These are phyloP conservation scores for Dalbergia oliveri DNA, from an alignment of 306 rosid species.

Conservation along the genomic window DNA sequence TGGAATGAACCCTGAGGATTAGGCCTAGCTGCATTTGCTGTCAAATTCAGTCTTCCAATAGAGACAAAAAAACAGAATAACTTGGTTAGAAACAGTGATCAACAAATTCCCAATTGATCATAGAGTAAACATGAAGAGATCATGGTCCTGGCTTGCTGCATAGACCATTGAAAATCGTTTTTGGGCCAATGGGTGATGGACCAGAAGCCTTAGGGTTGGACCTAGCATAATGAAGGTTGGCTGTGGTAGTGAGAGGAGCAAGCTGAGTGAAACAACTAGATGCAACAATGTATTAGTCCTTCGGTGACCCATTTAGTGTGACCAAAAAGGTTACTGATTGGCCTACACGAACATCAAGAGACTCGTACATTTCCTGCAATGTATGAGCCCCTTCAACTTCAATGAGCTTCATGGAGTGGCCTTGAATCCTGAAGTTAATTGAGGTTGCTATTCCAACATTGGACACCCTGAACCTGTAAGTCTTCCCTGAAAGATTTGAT, in stretches of 20 bases:
- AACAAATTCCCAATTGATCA: too few relatives aligned
- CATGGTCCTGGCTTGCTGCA: conserved; percentile 82
- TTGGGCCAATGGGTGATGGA: conserved; percentile 70
- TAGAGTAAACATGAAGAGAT: conserved; percentile 11
- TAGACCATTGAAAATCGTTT: conserved; percentile 67
- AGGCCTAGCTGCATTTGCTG: conserved; percentile 97
- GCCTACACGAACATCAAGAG: conserved; percentile 76
- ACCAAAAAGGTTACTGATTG: conserved; percentile 78
- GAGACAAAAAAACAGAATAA: neutral
- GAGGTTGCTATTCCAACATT: conserved; percentile 76
- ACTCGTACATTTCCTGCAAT: conserved; percentile 68
- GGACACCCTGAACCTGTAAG: conserved; percentile 79
- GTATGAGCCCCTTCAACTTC: conserved; percentile 94
- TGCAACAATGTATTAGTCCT: conserved; percentile 67
- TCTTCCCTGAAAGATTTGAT: conserved; percentile 60
- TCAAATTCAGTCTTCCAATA: conserved; percentile 68
- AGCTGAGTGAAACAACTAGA: conserved; percentile 67
- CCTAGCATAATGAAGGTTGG: conserved; percentile 70
- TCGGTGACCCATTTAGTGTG: conserved; percentile 39
- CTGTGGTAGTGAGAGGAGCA: conserved; percentile 52
- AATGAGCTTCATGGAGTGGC: conserved; percentile 67
- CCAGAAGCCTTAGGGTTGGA: conserved; percentile 54
- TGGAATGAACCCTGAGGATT: conserved; percentile 96
- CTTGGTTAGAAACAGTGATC: neutral
- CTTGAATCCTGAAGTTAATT: conserved; percentile 75